A percentile compares a stretch with the other conserved stretches of the same genome.
Evolutionary conservation across 345 rosid genomes (phyloP).

Genomic region (Combretum micranthum): DNA sequence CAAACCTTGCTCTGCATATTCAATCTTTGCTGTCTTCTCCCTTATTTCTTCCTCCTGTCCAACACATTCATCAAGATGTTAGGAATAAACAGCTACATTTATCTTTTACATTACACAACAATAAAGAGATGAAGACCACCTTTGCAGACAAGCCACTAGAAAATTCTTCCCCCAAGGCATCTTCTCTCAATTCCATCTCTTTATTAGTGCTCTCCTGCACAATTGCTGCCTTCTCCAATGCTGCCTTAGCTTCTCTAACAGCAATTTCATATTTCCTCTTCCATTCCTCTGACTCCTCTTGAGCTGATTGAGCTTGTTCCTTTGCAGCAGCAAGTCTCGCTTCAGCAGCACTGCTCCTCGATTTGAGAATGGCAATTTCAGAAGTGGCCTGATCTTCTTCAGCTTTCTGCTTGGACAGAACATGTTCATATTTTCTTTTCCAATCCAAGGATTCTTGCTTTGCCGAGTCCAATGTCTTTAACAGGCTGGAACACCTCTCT

Average conservation of each 20-base stretch:
- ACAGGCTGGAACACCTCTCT: conserved; percentile 72
- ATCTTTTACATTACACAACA: background rate
- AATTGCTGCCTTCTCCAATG: conserved; percentile 86
- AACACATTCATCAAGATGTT: conserved; percentile 25
- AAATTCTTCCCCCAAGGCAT: conserved; percentile 74
- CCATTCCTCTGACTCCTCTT: conserved; percentile 95
- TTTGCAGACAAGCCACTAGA: conserved; percentile 49
- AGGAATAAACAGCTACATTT: background rate
- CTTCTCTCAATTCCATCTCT: conserved; percentile 83
- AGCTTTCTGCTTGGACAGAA: conserved; percentile 66
- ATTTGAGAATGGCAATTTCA: conserved; percentile 70
- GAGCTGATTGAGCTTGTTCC: conserved; percentile 81
- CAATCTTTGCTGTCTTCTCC: conserved; percentile 60
- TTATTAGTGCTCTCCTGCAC: conserved; percentile 73
- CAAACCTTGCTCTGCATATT: conserved; percentile 72
- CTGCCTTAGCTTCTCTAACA: conserved; percentile 80
- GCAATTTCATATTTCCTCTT: conserved; percentile 83
- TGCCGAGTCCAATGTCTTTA: conserved; percentile 63
- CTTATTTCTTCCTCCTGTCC: conserved; percentile 93
- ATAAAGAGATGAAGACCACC: conserved; percentile 24
- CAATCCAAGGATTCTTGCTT: conserved; percentile 67
- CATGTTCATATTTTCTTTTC: conserved; percentile 69
- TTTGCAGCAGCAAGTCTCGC: conserved; percentile 94
- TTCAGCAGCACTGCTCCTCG: conserved; percentile 85
- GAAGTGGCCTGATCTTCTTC: conserved; percentile 63